phyloP scores from a whole-genome alignment of 257 asterid genomes.

The Solanum bukasovii region DNA sequence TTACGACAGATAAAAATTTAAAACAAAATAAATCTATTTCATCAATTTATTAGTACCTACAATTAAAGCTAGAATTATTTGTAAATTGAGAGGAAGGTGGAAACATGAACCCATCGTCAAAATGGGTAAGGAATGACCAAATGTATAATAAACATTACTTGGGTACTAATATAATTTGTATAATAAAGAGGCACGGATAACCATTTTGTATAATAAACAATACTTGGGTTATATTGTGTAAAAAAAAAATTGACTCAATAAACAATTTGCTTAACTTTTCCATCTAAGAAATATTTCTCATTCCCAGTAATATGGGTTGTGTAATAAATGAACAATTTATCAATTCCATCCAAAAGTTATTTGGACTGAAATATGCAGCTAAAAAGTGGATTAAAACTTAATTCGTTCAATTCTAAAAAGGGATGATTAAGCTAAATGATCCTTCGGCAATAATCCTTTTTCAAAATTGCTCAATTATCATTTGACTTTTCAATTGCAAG shows the following conservation, averaged over 20 bases:
- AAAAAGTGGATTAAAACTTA: no score
- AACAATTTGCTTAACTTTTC: not conserved
- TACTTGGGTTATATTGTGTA: not conserved
- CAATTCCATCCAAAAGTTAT: no score
- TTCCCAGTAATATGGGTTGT: no score
- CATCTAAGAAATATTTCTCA: not conserved
- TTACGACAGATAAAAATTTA: not conserved
- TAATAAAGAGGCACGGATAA: not conserved
- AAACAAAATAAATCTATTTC: no score
- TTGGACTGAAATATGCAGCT: no score
- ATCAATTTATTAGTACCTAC: not conserved
- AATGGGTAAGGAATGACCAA: not conserved
- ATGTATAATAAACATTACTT: not conserved
- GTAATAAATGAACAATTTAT: no score
- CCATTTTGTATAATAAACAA: not conserved
- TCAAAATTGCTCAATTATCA: no score
- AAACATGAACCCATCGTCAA: not conserved
- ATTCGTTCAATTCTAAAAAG: no score
- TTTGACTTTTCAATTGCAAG: not conserved
- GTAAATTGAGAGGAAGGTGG: not conserved
- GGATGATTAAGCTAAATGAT: no score
- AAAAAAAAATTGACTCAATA: not conserved
- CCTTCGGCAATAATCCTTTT: no score
- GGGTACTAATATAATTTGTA: no score
- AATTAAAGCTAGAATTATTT: not conserved